A percentile compares a stretch with the other conserved stretches of the same genome.
phyloP scores from a whole-genome alignment of 805 yeast genomes.

The Peterozyma xylosa region DNA sequence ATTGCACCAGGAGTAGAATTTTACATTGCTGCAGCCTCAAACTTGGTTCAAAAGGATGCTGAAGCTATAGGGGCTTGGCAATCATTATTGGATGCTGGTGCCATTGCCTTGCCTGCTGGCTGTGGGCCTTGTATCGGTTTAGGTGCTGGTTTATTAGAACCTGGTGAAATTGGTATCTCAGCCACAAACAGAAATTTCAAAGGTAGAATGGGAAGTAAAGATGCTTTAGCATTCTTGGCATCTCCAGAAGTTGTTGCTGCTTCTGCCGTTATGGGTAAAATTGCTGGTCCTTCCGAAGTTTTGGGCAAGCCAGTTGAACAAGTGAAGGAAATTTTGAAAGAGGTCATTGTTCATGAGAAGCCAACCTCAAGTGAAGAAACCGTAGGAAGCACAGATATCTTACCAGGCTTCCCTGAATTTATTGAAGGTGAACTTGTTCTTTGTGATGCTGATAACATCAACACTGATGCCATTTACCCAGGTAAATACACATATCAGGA shows the following conservation, averaged over 20 bases:
- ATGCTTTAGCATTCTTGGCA: slow-evolving; percentile 91
- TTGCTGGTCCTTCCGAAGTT: slow-evolving; percentile 87
- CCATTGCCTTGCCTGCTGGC: slow-evolving; percentile 93
- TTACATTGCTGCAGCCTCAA: slow-evolving; percentile 96
- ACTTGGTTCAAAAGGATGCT: slow-evolving; percentile 88
- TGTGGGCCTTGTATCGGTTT: slow-evolving; percentile 99
- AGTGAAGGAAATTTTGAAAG: slow-evolving; percentile 40
- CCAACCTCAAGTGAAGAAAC: slow-evolving; percentile 20
- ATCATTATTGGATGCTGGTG: slow-evolving; percentile 83
- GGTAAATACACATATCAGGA: slow-evolving; percentile 99
- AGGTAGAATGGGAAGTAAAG: slow-evolving; percentile 98
- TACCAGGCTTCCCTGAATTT: slow-evolving; percentile 85
- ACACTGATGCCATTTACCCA: slow-evolving; percentile 98
- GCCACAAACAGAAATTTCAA: slow-evolving; percentile 98
- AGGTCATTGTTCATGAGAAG: slow-evolving; percentile 24
- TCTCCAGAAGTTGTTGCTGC: slow-evolving; percentile 99
- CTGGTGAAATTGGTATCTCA: slow-evolving; percentile 96
- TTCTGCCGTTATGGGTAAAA: slow-evolving; percentile 90
- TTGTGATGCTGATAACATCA: slow-evolving; percentile 95
- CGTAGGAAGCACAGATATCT: slow-evolving; percentile 43
- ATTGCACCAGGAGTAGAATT: slow-evolving; percentile 89
- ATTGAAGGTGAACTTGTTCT: slow-evolving; percentile 88
- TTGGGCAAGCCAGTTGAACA: slow-evolving; percentile 46
- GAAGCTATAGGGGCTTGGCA: slow-evolving; percentile 91
- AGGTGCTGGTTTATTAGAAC: slow-evolving; percentile 88